phyloP scores from a whole-genome alignment of 1,284 basidiomycete genomes.

The Moesziomyces sp. region DNA sequence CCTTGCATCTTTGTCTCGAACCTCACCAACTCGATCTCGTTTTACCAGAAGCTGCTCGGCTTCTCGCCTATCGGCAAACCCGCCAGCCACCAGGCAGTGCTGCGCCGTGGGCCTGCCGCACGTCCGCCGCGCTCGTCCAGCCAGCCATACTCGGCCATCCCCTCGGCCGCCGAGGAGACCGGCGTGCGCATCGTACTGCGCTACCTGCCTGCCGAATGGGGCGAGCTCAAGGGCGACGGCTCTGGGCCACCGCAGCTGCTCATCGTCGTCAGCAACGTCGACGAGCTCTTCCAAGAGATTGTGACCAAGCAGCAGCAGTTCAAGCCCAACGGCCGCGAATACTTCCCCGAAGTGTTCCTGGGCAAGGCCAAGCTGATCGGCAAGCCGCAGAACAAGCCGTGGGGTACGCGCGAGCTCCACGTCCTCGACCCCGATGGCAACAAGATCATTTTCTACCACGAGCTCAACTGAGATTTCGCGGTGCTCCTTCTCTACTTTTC shows the following conservation, averaged over 20 bases:
- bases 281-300: constrained; percentile 44
- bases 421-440: constrained; percentile 57
- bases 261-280: constrained; percentile 44
- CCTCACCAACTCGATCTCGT: constrained; percentile 34
- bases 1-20: constrained; percentile 45
- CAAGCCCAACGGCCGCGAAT: constrained; percentile 44
- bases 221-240: constrained; percentile 45
- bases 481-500: not conserved
- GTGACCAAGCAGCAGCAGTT: constrained; percentile 39
- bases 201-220: constrained; percentile 41
- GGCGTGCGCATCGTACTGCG: constrained; percentile 44
- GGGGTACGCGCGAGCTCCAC: constrained; percentile 52
- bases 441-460: constrained; percentile 52
- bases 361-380: constrained; percentile 42
- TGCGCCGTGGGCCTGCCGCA: constrained; percentile 37
- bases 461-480: constrained; percentile 23
- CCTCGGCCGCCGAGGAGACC: constrained; percentile 28
- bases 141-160: constrained; percentile 36
- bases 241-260: constrained; percentile 39
- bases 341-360: constrained; percentile 51
- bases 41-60: constrained; percentile 48
- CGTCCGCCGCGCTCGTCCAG: constrained; percentile 23
- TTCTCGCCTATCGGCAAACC: constrained; percentile 46
- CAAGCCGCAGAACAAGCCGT: constrained; percentile 53
- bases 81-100: constrained; percentile 30